Evolutionary conservation across 495 filamentous ascomycete species (phyloP).

Genomic region (Neurospora sp.): DNA sequence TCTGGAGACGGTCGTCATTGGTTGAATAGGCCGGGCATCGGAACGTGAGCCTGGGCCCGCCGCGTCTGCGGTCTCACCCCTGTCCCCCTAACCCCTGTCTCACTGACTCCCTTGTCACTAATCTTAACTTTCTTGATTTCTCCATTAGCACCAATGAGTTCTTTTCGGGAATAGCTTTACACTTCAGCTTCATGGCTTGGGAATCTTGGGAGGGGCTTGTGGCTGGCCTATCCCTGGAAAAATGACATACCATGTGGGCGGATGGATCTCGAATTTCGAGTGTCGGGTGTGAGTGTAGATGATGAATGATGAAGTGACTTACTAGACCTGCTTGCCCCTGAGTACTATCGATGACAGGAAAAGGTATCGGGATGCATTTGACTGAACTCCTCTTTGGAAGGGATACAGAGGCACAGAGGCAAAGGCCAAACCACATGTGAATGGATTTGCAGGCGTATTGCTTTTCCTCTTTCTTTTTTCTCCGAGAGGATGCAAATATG

Average conservation of each 20-base stretch:
- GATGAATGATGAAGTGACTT: not conserved
- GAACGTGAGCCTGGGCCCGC: not conserved
- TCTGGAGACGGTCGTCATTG: not conserved
- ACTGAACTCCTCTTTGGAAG: not conserved
- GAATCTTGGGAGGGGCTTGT: too few relatives aligned
- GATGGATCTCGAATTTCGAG: not conserved
- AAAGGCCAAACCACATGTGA: not conserved
- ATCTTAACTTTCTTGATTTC: not conserved
- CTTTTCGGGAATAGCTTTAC: not conserved
- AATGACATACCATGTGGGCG: not conserved
- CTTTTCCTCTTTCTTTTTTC: not conserved
- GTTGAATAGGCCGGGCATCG: not conserved
- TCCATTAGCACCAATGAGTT: not conserved
- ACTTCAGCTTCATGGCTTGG: not conserved
- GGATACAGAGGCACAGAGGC: not conserved
- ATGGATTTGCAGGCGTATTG: not conserved
- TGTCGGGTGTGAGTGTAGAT: not conserved
- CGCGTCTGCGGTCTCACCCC: not conserved
- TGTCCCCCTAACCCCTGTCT: not conserved
- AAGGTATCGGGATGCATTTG: not conserved
- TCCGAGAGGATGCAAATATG: not conserved
- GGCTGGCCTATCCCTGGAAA: not conserved
- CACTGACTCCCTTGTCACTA: not conserved
- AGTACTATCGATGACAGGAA: not conserved
- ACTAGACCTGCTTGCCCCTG: not conserved